These are phyloP conservation scores for Apiospora koreana DNA, from an alignment of 2,329 filamentous ascomycete genomes.

Conservation along the genomic window DNA sequence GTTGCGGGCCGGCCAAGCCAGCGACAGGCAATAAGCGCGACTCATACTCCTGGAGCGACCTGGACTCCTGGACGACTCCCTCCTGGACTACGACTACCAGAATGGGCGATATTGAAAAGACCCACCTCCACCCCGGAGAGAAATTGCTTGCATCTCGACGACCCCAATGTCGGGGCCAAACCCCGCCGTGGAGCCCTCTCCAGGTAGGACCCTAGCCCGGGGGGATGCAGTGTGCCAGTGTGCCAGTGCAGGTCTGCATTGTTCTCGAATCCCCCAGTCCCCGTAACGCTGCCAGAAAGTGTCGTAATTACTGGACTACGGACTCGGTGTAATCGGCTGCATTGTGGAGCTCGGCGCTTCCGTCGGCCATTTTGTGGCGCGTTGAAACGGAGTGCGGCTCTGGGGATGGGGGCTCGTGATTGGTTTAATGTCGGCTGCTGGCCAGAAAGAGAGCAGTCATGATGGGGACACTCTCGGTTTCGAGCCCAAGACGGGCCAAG, in stretches of 20 bases:
- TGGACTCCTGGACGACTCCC: no score
- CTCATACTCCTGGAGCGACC: background rate
- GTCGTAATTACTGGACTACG: background rate
- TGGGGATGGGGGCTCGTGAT: background rate
- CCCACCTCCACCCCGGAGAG: slow-evolving; percentile 2
- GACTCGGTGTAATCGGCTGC: slow-evolving; percentile 3
- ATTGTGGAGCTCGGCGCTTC: slow-evolving; percentile 10
- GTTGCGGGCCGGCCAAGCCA: background rate
- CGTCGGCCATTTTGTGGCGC: slow-evolving; percentile 13
- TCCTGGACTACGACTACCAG: no score
- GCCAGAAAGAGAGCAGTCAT: background rate
- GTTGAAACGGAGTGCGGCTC: background rate
- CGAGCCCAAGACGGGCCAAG: slow-evolving; percentile 5
- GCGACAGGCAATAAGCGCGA: background rate
- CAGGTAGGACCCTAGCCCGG: background rate
- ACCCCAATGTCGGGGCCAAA: slow-evolving; percentile 10
- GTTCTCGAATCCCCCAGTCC: slow-evolving; percentile 11
- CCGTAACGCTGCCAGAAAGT: background rate
- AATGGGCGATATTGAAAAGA: background rate
- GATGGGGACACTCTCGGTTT: slow-evolving; percentile 6
- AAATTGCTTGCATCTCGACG: slow-evolving; percentile 1
- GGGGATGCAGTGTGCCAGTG: background rate
- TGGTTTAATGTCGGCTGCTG: background rate
- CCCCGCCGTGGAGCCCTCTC: slow-evolving; percentile 8
- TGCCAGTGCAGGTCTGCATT: slow-evolving; percentile 3